Base-by-base conservation (phyloP, 306 rosid genomes). In the Lathyrus sativus region DNA sequence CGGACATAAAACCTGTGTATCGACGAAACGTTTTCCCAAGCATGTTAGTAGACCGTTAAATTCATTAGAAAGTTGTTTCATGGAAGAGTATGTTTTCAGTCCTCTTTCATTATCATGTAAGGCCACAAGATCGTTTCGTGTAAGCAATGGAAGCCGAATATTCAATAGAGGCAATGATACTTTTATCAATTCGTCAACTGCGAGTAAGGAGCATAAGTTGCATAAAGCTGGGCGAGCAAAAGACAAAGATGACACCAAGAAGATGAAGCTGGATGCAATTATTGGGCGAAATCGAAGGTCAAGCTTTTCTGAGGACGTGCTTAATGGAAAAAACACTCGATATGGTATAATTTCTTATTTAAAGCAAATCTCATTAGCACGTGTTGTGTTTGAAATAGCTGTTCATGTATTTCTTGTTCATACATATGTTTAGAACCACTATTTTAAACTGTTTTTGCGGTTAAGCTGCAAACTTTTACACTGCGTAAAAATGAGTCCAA, bases 41-140 rank as follows among this genome's bases (percentile, higher is more conserved):
- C 76, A 69, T 54, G 58, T 54, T 57, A 18, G 53, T 65, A 85
- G 64, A 81, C 91, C 95, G 0, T 59, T 73, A 31, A 88, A 61
- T 79, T 88, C 96, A n/a, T 63, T 88, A 53, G 96, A 90, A 67
- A 85, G 96, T 84, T 90, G 96, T 77, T 84, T 86, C 41, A 58
- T 88, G 72, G 84, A 85, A 72, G 86, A 88, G 61, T 78, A 68
- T 62, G 79, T 75, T 65, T 79, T 84, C 64, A 74, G 78, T 56
- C 76, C 85, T 63, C 73, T 39, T 78, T 80, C 86, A 59, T 78
- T 81, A 2, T 74, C 72, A 11, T 65, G 85, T 26, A 33, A 24
- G 49, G 26, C 87, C 41, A 49, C 84, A 54, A 86, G 90, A 79
- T 61, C 80, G 18, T 75, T 89, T 54, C 43, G 77, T 53, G 90